Conservation (phyloP, 768 basidiomycete genomes). For the Dendrothele bispora region DNA sequence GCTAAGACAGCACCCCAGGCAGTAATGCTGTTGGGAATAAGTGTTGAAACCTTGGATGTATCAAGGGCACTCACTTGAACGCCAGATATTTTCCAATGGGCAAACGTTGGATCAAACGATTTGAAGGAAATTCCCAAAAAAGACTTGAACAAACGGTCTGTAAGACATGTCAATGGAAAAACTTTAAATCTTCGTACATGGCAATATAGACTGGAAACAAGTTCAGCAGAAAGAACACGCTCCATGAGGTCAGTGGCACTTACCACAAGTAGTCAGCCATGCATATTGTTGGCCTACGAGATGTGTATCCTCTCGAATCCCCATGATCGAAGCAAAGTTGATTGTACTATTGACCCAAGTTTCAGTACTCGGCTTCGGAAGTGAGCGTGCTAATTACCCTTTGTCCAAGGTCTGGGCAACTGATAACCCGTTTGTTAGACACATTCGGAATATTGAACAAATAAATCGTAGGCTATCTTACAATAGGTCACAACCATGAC, state of each 20-base stretch:
- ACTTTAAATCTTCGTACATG: slow-evolving; percentile 24
- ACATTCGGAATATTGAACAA: neutral
- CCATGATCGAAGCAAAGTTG: slow-evolving; percentile 50
- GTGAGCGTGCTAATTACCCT: slow-evolving; percentile 25
- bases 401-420: slow-evolving; percentile 48
- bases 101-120: slow-evolving; percentile 45
- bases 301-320: slow-evolving; percentile 40
- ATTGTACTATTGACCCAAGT: slow-evolving; percentile 30
- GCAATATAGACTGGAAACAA: slow-evolving; percentile 36
- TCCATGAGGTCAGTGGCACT: too few relatives aligned
- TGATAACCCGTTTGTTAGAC: slow-evolving; percentile 10
- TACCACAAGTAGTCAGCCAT: slow-evolving; percentile 48
- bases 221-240: slow-evolving; percentile 3
- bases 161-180: neutral
- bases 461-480: slow-evolving; percentile 11
- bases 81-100: slow-evolving; percentile 51
- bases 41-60: neutral
- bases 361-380: neutral
- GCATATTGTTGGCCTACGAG: slow-evolving; percentile 51
- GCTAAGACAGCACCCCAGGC: slow-evolving; percentile 48
- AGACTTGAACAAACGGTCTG: slow-evolving; percentile 21
- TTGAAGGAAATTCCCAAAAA: slow-evolving; percentile 48
- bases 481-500: slow-evolving; percentile 51
- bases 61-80: slow-evolving; percentile 32
- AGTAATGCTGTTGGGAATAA: slow-evolving; percentile 23